Base-by-base conservation (phyloP, 2,329 filamentous ascomycete genomes). In the Sporothrix mexicana region DNA sequence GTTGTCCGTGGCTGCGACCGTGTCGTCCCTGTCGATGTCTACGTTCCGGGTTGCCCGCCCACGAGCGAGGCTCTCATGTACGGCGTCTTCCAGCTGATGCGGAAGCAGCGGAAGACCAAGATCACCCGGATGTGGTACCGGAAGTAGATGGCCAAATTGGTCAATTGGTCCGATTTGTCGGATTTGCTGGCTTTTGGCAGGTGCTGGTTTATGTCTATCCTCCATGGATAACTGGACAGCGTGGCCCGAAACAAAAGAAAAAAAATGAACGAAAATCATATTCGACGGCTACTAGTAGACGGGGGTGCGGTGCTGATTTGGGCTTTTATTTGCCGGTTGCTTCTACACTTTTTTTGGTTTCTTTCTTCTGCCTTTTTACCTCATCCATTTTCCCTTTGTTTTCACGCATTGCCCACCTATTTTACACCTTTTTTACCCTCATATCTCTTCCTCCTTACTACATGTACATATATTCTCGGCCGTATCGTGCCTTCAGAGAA, bases 1-100 rank as follows among this genome's bases (percentile, higher is more conserved):
- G 90, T 92, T 15, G 85, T 89, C 15, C 82, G 90, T 51, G 90
- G 90, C 0, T 90, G 89, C 74, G 90, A 92, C 79, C 82, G 90
- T 10, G 86, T 92, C 76, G 83, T 92, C 2, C 90, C 90, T 0
- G 90, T 92, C 15, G 90, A 92, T 79, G 85, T 92, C 12, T 92
- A 90, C 77, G 87, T 92, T 5, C 90, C 90, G 1, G 90, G 90
- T 0, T 92, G 90, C 81, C 84, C 84, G 76, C 87, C 81, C 8
- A 83, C 84, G 9, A 78, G 81, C 36, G 84, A 86, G 78, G 84
- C 85, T 4, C 76, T 86, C 70, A 81, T 86, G 80, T 84, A 85
- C 73, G 84, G 88, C 13, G 87, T 93, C 69, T 90, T 92, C 78
- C 88, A 91, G 80, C 78, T 93, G 76, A 90, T 93, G 82, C 89